phyloP scores from a whole-genome alignment of 2,329 filamentous ascomycete genomes.

The Metarhizium humberi region DNA sequence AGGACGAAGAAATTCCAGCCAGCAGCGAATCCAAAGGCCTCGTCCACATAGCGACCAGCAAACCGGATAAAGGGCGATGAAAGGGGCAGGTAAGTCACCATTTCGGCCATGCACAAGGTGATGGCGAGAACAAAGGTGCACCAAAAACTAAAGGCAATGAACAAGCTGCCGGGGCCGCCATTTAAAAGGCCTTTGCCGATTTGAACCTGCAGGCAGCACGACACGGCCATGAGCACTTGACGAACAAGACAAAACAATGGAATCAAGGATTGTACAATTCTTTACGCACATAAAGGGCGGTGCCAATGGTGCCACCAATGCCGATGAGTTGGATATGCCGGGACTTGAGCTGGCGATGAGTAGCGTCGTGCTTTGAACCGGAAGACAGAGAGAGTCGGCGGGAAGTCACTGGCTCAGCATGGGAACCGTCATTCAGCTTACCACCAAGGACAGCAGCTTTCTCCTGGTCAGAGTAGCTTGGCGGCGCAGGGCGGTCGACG shows the following conservation, averaged over 20 bases:
- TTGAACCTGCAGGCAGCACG: constrained; percentile 28
- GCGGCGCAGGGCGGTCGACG: constrained; percentile 10
- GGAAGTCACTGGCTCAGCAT: neutral
- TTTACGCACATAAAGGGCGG: constrained; percentile 42
- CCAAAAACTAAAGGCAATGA: constrained; percentile 53
- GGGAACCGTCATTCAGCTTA: neutral
- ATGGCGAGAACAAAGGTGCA: constrained; percentile 51
- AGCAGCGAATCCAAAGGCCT: constrained; percentile 63
- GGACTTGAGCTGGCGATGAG: constrained; percentile 43
- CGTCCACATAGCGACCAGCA: constrained; percentile 65
- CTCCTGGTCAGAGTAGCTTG: constrained; percentile 16
- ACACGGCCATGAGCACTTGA: constrained; percentile 10
- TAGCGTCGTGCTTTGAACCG: constrained; percentile 25
- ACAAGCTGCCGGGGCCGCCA: constrained; percentile 49
- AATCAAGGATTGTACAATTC: neutral
- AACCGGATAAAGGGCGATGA: constrained; percentile 73
- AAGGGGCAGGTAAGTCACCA: constrained; percentile 69
- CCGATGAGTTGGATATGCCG: constrained; percentile 51
- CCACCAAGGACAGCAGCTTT: neutral
- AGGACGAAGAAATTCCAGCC: constrained; percentile 71
- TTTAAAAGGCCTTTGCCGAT: constrained; percentile 50
- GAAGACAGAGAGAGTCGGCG: constrained; percentile 10
- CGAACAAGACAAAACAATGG: neutral
- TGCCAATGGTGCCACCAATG: constrained; percentile 57
- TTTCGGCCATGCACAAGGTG: constrained; percentile 58